A percentile compares a stretch with the other conserved stretches of the same genome.
phyloP scores from a whole-genome alignment of 2,329 filamentous ascomycete species.

The Tolypocladium sp. region DNA sequence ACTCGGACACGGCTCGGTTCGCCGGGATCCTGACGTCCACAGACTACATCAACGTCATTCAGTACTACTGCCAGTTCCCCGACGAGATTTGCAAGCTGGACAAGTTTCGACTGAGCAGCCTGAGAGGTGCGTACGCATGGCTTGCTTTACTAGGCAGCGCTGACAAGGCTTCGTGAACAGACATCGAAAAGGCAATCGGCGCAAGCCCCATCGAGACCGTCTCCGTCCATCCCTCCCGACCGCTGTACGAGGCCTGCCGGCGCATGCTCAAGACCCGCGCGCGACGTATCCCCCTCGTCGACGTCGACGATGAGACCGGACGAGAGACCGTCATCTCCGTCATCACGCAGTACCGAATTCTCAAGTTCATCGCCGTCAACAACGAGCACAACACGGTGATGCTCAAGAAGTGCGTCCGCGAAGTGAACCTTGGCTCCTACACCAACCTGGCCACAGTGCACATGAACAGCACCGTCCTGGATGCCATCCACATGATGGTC shows the following conservation, averaged over 20 bases:
- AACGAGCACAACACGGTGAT: constrained; percentile 75
- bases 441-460: constrained; percentile 67
- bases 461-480: constrained; percentile 87
- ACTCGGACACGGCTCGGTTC: constrained; percentile 86
- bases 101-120: constrained; percentile 83
- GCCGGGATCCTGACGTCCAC: constrained; percentile 90
- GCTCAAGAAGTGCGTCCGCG: constrained; percentile 76
- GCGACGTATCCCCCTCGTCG: constrained; percentile 85
- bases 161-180: constrained; percentile 34
- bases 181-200: constrained; percentile 90
- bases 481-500: constrained; percentile 90
- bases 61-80: constrained; percentile 97
- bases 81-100: constrained; percentile 85
- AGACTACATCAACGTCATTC: constrained; percentile 97
- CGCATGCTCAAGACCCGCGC: constrained; percentile 91
- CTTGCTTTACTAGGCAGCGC: background rate
- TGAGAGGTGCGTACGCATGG: constrained; percentile 57
- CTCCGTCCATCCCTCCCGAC: constrained; percentile 83
- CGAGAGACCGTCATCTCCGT: constrained; percentile 92
- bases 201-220: constrained; percentile 88
- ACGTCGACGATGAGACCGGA: constrained; percentile 87
- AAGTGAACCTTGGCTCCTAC: constrained; percentile 82
- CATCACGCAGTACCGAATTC: constrained; percentile 93
- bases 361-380: constrained; percentile 98
- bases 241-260: constrained; percentile 90